Evolutionary conservation across 768 basidiomycete genomes (phyloP).

Genomic region (Tulasnella calospora): DNA sequence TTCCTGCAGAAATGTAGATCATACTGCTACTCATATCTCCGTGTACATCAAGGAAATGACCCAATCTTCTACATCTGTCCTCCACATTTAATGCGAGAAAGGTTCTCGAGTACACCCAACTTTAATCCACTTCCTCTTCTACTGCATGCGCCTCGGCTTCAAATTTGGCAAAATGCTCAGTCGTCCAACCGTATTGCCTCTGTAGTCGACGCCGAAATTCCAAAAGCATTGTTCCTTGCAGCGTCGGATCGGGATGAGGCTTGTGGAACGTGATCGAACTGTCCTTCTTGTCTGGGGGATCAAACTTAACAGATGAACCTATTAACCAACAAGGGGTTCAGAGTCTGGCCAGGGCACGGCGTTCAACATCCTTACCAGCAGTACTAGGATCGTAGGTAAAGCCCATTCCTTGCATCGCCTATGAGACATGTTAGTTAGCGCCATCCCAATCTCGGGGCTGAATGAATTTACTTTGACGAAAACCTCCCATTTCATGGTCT

Average conservation of each 20-base stretch:
- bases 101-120: neutral
- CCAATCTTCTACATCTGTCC: neutral
- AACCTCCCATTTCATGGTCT: conserved; percentile 72
- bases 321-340: neutral
- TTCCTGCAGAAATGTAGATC: neutral
- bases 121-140: conserved; percentile 23
- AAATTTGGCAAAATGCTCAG: conserved; percentile 39
- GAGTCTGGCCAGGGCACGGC: neutral
- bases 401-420: conserved; percentile 78
- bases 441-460: neutral
- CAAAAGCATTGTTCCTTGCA: conserved; percentile 49
- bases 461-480: conserved; percentile 57
- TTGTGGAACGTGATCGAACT: conserved; percentile 75
- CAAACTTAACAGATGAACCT: conserved; percentile 67
- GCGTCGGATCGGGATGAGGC: conserved; percentile 70
- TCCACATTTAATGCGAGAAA: neutral
- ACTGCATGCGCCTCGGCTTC: conserved; percentile 15
- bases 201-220: conserved; percentile 56
- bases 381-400: conserved; percentile 68
- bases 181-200: conserved; percentile 61
- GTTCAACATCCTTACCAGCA: conserved; percentile 47
- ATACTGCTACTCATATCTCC: neutral
- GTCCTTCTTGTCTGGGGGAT: conserved; percentile 57
- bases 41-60: neutral
- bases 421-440: neutral